A percentile compares a stretch with the other conserved stretches of the same genome.
These are phyloP conservation scores for Albophoma yamanashiensis DNA, from an alignment of 2,329 filamentous ascomycete genomes.

Conservation along the genomic window DNA sequence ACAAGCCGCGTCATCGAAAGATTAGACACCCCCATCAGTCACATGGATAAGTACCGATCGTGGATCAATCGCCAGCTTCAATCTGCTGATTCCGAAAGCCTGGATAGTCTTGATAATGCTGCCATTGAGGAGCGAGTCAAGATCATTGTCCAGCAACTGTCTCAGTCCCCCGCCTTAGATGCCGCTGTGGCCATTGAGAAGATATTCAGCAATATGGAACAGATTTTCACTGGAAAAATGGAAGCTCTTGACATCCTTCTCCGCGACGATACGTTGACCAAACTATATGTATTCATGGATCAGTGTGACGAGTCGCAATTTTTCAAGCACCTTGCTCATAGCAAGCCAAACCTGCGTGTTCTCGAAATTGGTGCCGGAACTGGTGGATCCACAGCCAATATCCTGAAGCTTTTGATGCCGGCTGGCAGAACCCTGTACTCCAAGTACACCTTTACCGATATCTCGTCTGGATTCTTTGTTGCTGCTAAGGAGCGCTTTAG, in stretches of 20 bases:
- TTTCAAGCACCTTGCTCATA: conserved; percentile 10
- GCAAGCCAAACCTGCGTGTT: conserved; percentile 17
- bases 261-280: neutral
- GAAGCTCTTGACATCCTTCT: neutral
- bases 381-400: conserved; percentile 7
- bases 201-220: neutral
- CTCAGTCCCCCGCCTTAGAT: neutral
- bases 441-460: conserved; percentile 12
- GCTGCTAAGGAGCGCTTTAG: conserved; percentile 20
- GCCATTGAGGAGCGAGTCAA: neutral
- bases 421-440: conserved; percentile 4
- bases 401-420: conserved; percentile 3
- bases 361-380: conserved; percentile 30
- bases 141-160: neutral
- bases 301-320: neutral
- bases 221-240: neutral
- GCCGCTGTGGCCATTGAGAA: neutral
- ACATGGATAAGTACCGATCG: neutral
- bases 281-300: neutral
- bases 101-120: neutral
- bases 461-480: conserved; percentile 18
- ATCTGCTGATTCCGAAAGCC: neutral
- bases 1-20: neutral
- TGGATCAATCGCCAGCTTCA: neutral
- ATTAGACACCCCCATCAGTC: neutral